Percentiles rank a stretch among this genome's conserved stretches.
These are phyloP conservation scores for Cryphonectria nitschkei DNA, from an alignment of 2,329 filamentous ascomycete species.

Conservation along the genomic window DNA sequence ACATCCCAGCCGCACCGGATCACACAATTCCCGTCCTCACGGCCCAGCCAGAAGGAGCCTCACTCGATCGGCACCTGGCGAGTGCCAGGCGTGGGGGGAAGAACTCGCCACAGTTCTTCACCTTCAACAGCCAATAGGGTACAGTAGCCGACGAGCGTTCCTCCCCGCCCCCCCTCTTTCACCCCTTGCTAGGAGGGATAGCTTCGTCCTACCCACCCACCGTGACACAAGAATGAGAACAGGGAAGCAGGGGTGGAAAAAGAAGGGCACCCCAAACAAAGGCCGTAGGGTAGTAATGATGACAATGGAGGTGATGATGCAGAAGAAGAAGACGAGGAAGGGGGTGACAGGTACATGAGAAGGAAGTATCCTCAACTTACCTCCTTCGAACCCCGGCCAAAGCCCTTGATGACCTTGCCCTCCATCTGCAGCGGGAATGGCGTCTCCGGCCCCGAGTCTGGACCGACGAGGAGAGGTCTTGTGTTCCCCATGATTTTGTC, in stretches of 20 bases:
- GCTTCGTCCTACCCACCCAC: neutral
- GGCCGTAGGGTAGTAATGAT: neutral
- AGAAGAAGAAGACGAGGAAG: neutral
- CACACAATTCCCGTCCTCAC: neutral
- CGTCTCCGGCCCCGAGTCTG: slow-evolving; percentile 70
- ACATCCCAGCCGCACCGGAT: slow-evolving; percentile 7
- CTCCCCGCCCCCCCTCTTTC: neutral
- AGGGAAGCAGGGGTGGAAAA: neutral
- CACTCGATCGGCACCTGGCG: slow-evolving; percentile 24
- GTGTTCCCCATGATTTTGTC: slow-evolving; percentile 33
- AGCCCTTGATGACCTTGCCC: slow-evolving; percentile 88
- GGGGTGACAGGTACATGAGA: slow-evolving; percentile 8
- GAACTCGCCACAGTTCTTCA: neutral
- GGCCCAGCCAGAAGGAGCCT: neutral
- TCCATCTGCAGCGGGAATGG: slow-evolving; percentile 86
- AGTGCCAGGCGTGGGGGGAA: slow-evolving; percentile 14
- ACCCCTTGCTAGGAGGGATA: neutral
- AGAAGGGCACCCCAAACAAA: neutral
- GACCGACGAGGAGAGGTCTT: slow-evolving; percentile 74
- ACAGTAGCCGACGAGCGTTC: slow-evolving; percentile 5
- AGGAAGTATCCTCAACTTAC: slow-evolving; percentile 47
- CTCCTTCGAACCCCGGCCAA: slow-evolving; percentile 92
- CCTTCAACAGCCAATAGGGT: neutral
- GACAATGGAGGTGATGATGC: neutral
- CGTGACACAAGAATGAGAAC: neutral